Conservation (phyloP, 495 filamentous ascomycete genomes). For the Neurospora tetrasperma region DNA sequence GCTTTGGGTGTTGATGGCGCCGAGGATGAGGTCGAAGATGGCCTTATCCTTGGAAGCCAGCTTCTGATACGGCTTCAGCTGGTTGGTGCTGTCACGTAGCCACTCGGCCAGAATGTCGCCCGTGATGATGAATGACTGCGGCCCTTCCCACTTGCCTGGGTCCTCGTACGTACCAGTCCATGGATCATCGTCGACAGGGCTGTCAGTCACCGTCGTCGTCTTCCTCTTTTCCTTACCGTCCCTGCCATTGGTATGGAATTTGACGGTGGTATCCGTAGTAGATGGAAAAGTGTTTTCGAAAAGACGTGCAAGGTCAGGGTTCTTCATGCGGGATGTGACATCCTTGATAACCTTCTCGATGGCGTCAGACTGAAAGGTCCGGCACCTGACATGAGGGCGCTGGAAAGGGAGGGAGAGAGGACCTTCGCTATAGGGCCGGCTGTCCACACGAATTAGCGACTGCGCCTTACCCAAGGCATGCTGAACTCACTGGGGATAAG, state of each 20-base stretch:
- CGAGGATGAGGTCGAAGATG: conserved; percentile 72
- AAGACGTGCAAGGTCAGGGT: conserved; percentile 81
- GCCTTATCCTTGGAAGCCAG: conserved; percentile 68
- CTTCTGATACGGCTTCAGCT: conserved; percentile 78
- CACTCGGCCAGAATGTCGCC: conserved; percentile 99
- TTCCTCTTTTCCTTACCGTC: conserved; percentile 24
- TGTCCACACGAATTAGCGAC: conserved; percentile 15
- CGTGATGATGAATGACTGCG: conserved; percentile 92
- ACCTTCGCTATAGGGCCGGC: conserved; percentile 69
- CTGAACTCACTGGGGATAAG: conserved; percentile 33
- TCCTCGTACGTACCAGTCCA: conserved; percentile 20
- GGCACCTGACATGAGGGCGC: conserved; percentile 66
- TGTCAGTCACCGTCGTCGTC: conserved; percentile 1
- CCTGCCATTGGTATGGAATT: conserved; percentile 42
- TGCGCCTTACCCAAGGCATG: neutral
- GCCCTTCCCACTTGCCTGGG: conserved; percentile 60
- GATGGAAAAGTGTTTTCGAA: conserved; percentile 98
- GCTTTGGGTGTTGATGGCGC: conserved; percentile 92
- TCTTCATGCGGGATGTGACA: conserved; percentile 65
- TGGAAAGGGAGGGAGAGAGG: conserved; percentile 80
- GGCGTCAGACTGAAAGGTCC: conserved; percentile 74
- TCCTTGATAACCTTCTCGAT: conserved; percentile 85
- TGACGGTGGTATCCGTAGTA: conserved; percentile 83
- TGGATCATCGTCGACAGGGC: conserved; percentile 4
- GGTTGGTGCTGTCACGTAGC: conserved; percentile 95